phyloP scores from a whole-genome alignment of 225 moss, liverwort and hornwort genomes.

The Lunularia cruciata region DNA sequence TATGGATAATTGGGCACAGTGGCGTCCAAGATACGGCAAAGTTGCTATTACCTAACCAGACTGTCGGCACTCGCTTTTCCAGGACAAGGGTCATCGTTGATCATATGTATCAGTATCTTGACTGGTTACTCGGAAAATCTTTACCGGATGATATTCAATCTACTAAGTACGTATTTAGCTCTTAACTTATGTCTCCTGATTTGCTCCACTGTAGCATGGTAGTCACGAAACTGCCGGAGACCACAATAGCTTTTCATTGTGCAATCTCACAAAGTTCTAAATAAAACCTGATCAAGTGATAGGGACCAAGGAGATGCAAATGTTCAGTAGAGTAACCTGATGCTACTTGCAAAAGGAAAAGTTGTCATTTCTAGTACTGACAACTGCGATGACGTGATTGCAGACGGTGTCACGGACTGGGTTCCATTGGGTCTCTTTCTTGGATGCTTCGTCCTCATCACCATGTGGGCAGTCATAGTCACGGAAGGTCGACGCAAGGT shows the following conservation, averaged over 20 bases:
- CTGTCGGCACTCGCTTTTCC: constrained; percentile 26
- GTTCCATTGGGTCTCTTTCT: constrained; percentile 83
- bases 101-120: constrained; percentile 95
- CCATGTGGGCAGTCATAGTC: constrained; percentile 99
- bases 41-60: neutral
- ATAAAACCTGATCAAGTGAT: no score
- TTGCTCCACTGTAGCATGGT: no score
- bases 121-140: constrained; percentile 95
- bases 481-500: constrained; percentile 98
- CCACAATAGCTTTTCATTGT: no score
- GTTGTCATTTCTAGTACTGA: no score
- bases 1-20: no score
- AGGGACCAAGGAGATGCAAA: no score
- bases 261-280: no score
- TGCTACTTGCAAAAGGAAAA: no score
- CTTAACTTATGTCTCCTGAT: no score
- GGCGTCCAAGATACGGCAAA: no score
- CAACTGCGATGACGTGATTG: neutral
- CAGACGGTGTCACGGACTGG: constrained; percentile 82
- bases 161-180: constrained; percentile 54
- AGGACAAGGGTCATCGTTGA: constrained; percentile 98
- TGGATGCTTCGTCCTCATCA: constrained; percentile 86
- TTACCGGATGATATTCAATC: constrained; percentile 77
- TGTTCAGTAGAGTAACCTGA: no score
- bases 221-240: no score